Percentiles rank a stretch among this genome's conserved stretches.
Conservation (phyloP, 2,329 filamentous ascomycete species). For the Penicillium janthinellum region DNA sequence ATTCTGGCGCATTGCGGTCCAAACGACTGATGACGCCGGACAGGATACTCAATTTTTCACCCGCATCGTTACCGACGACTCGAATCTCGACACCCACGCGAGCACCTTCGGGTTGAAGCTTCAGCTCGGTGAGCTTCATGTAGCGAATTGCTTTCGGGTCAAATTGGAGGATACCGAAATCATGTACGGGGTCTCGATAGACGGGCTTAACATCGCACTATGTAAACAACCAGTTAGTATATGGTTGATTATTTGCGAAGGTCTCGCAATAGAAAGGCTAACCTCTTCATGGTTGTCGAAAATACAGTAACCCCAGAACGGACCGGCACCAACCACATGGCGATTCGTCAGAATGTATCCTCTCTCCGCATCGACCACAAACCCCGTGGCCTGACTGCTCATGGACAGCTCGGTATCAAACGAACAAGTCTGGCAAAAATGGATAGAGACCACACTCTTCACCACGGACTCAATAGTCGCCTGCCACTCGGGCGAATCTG, state of each 20-base stretch:
- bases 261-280: conserved; percentile 19
- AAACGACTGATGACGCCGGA: conserved; percentile 96
- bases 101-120: conserved; percentile 81
- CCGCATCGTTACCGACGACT: conserved; percentile 97
- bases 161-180: conserved; percentile 96
- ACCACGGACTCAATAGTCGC: conserved; percentile 93
- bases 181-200: conserved; percentile 96
- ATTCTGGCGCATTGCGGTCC: conserved; percentile 95
- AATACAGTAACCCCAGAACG: conserved; percentile 97
- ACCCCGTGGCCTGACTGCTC: conserved; percentile 94
- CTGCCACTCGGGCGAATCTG: conserved; percentile 87
- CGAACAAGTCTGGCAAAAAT: conserved; percentile 96
- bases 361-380: conserved; percentile 91
- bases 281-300: conserved; percentile 96
- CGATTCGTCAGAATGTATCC: conserved; percentile 88
- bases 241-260: neutral
- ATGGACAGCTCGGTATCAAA: conserved; percentile 97
- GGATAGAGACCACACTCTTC: conserved; percentile 94
- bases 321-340: conserved; percentile 91
- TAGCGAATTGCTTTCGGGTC: conserved; percentile 96
- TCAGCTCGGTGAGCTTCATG: conserved; percentile 82
- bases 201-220: conserved; percentile 94
- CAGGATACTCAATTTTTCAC: conserved; percentile 96
- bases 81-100: conserved; percentile 89
- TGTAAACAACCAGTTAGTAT: conserved; percentile 12